Evolutionary conservation across 108 stramenopile genomes (phyloP), one percentile per base, ranked within the genome.

Genomic region (Cylindrotheca closterium): DNA sequence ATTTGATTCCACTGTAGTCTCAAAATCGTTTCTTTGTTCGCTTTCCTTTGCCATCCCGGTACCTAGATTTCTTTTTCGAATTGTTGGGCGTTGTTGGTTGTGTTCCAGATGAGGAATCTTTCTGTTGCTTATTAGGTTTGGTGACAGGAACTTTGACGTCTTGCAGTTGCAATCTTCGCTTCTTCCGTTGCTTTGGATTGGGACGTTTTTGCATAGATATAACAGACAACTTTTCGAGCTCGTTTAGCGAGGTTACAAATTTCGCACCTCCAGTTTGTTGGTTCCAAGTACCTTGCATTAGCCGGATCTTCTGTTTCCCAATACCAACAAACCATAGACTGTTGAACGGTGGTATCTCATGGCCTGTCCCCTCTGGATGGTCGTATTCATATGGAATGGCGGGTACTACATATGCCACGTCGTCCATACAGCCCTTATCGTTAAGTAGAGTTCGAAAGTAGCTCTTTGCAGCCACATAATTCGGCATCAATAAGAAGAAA

Each of bases 401-500:
- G 17, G 92, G 92, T 47, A 81, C 53, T 8, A 90, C 33, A 51
- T 86, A 93, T 17, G 84, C 61, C 22, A 81, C 70, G 75, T 88
- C 83, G 21, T 57, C 47, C 7, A 75, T 32, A 15, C 7, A 42
- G 15, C 15, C 15, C 7, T 7, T 47, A 26, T 63, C 51, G 10
- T 56, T 34, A 21, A 83, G 58, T 45, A 73, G 55, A 23, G 63
- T 70, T 27, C 80, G 60, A 64, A 75, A 94, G 49, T 94, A 93
- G 28, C 83, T 66, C 34, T 83, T 79, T 21, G 73, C 74, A 5
- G 87, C 91, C 1, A 93, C 89, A 68, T 96, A 96, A 60, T 79
- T 87, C 3, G 95, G 95, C 85, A 96, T 85, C 30, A 96, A 69
- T 27, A 94, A 49, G 47, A 88, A 86, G 69, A 94, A 96, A 8